Base-by-base conservation (phyloP, 169 alveolate genomes). In the Eimeria zaria region DNA sequence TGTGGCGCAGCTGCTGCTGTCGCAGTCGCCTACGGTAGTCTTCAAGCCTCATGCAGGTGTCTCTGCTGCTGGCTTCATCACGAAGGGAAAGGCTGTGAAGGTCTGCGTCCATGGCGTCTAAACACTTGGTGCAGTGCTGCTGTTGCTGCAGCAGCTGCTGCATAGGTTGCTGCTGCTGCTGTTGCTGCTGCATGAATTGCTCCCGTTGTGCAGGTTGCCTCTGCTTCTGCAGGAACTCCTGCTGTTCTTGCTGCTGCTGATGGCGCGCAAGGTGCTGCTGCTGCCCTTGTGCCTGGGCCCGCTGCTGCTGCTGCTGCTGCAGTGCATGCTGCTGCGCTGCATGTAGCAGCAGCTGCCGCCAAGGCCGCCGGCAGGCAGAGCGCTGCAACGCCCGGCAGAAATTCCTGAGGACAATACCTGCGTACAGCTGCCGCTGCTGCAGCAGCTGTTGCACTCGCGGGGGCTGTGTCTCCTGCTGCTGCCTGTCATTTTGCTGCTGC, bases 321-420 rank as follows among this genome's bases (percentile, higher is more conserved):
- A 48, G 71, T 30, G 69, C 89, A 12, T 48, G 89, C 89, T 81
- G 89, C 73, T 53, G 89, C n/a, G 67, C 89, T 27, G 89, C 89
- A 81, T 81, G 89, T 53, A 81, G 36, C 89, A 81, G 71, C 89
- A 81, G 67, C 89, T 46, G 44, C 48, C 89, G 55, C 69, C 62
- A 81, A 51, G 89, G 71, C 33, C 89, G 89, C 73, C 89, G 89
- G 62, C 48, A 81, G 33, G 90, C 90, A 48, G 90, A 51, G 30
- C 71, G 71, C 44, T 81, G 89, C 44, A 81, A 14, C 89, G 39
- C 89, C 89, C 69, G 73, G 16, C 71, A 46, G 48, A 81, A 46
- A 22, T 55, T 69, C 51, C 30, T 27, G 62, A 78, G 41, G 41
- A 78, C 89, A 48, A 81, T 53, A 71, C 69, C 24, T 46, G 71